Evolutionary conservation across 441 rosid species (phyloP).

Genomic region (Dalechampia spathulata): DNA sequence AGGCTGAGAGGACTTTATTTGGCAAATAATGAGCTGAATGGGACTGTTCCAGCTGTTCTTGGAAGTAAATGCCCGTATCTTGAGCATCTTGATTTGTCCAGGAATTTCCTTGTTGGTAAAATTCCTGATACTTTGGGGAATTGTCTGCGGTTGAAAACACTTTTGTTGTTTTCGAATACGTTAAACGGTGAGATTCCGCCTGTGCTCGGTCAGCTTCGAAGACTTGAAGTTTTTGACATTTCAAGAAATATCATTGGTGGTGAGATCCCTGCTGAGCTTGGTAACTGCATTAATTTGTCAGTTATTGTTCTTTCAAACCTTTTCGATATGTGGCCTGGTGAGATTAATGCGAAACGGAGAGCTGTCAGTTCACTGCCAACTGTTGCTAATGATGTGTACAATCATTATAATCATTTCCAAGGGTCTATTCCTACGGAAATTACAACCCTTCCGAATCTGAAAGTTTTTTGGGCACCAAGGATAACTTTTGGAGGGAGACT

Average conservation of each 20-base stretch:
- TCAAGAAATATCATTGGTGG: slow-evolving; percentile 50
- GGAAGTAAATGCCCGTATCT: slow-evolving; percentile 42
- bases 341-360: slow-evolving; percentile 13
- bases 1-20: slow-evolving; percentile 36
- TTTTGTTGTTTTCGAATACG: slow-evolving; percentile 45
- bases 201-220: slow-evolving; percentile 43
- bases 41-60: slow-evolving; percentile 35
- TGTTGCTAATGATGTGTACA: slow-evolving; percentile 25
- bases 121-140: slow-evolving; percentile 46
- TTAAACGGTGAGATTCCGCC: slow-evolving; percentile 44
- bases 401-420: slow-evolving; percentile 35
- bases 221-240: slow-evolving; percentile 54
- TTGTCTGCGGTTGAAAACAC: slow-evolving; percentile 32
- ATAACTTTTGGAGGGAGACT: slow-evolving; percentile 35
- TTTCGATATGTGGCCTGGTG: slow-evolving; percentile 23
- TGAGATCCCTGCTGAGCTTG: slow-evolving; percentile 41
- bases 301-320: slow-evolving; percentile 49
- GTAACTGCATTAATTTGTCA: slow-evolving; percentile 37
- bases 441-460: slow-evolving; percentile 38
- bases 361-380: slow-evolving; percentile 6
- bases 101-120: slow-evolving; percentile 39
- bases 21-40: slow-evolving; percentile 34
- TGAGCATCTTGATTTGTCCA: slow-evolving; percentile 60
- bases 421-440: slow-evolving; percentile 41
- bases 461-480: slow-evolving; percentile 54